Evolutionary conservation across 2,329 filamentous ascomycete genomes (phyloP).

Genomic region (Fusarium incarnatum): DNA sequence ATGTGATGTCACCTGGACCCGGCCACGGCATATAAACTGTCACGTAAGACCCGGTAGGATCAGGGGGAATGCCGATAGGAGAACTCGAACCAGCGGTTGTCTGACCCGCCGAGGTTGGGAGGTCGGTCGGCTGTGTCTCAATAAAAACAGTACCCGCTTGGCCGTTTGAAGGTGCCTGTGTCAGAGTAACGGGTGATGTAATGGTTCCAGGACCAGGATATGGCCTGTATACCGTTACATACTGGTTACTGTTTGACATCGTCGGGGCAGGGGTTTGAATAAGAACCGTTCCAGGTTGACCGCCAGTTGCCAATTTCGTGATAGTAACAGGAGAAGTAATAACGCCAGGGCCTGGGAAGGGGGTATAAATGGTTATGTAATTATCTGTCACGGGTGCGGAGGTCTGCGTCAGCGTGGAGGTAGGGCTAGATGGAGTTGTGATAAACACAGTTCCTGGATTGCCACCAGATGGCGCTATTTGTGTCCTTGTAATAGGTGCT

Average conservation of each 20-base stretch:
- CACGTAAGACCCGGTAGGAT: slow-evolving; percentile 26
- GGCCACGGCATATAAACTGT: slow-evolving; percentile 31
- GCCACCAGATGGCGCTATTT: slow-evolving; percentile 8
- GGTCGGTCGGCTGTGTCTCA: slow-evolving; percentile 21
- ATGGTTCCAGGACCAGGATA: slow-evolving; percentile 31
- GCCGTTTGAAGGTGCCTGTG: slow-evolving; percentile 27
- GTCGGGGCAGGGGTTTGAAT: slow-evolving; percentile 30
- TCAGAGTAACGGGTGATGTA: slow-evolving; percentile 31
- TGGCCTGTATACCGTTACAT: slow-evolving; percentile 34
- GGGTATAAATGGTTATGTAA: slow-evolving; percentile 33
- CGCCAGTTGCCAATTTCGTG: slow-evolving; percentile 18
- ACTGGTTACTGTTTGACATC: slow-evolving; percentile 15
- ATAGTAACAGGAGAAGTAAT: slow-evolving; percentile 30
- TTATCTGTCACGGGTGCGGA: slow-evolving; percentile 10
- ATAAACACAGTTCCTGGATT: slow-evolving; percentile 33
- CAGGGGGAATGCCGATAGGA: slow-evolving; percentile 23
- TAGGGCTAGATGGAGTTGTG: slow-evolving; percentile 19
- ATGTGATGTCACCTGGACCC: slow-evolving; percentile 19
- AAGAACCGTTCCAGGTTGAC: slow-evolving; percentile 29
- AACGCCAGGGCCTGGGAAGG: slow-evolving; percentile 26
- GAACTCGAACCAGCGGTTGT: not conserved
- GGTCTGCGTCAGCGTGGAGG: not conserved
- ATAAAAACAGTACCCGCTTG: slow-evolving; percentile 35
- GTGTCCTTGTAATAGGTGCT: slow-evolving; percentile 28
- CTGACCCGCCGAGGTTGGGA: not conserved